Percentiles rank a stretch among this genome's conserved stretches.
Evolutionary conservation across 345 rosid species (phyloP).

Genomic region (Pelargonium nanum): DNA sequence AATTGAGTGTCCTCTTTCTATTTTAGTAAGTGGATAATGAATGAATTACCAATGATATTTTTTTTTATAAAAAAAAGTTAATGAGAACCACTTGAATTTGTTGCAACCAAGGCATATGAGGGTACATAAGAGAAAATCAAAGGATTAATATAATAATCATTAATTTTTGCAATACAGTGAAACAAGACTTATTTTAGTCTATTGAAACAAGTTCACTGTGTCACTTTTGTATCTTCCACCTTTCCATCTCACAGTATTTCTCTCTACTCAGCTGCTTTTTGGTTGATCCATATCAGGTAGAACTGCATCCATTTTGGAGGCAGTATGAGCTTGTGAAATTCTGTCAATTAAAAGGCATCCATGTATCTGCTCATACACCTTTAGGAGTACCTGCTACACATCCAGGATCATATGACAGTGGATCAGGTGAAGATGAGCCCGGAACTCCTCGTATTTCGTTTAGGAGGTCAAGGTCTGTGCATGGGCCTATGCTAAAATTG

Average conservation of each 20-base stretch:
- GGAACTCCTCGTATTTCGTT: conserved; percentile 57
- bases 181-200: no score
- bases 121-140: no score
- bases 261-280: background rate
- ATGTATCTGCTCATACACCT: conserved; percentile 66
- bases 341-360: conserved; percentile 45
- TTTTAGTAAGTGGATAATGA: no score
- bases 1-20: no score
- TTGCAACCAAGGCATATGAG: no score
- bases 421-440: conserved; percentile 58
- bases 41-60: no score
- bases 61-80: no score
- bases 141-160: no score
- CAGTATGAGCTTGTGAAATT: conserved; percentile 57
- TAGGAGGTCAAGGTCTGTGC: conserved; percentile 56
- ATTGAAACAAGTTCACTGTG: no score
- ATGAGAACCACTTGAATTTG: no score
- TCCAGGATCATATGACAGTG: conserved; percentile 44
- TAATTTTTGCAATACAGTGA: no score
- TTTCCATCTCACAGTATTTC: background rate
- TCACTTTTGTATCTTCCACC: background rate
- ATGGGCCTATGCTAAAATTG: conserved; percentile 59
- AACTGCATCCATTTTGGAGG: conserved; percentile 63
- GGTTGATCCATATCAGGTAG: conserved; percentile 27
- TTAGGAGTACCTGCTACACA: conserved; percentile 47